Evolutionary conservation across 1,284 basidiomycete genomes (phyloP).

Genomic region (Coniferiporia weirii): DNA sequence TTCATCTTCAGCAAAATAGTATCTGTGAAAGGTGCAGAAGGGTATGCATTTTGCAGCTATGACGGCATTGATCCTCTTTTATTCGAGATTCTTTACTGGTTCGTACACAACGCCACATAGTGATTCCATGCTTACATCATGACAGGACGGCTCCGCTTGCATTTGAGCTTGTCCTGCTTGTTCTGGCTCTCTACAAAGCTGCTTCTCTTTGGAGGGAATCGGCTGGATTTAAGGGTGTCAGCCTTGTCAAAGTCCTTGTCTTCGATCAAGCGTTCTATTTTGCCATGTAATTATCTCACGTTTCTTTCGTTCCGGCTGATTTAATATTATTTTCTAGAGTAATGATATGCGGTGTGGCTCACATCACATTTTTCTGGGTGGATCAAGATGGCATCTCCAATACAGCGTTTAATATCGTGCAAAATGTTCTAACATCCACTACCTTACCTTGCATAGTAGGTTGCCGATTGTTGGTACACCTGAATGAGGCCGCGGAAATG

Average conservation of each 20-base stretch:
- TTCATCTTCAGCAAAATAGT: neutral
- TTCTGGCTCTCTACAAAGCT: constrained; percentile 2
- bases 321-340: no score
- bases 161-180: neutral
- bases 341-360: no score
- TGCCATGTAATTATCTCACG: neutral
- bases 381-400: no score
- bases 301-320: no score
- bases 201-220: neutral
- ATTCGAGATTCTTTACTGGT: neutral
- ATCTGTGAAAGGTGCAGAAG: neutral
- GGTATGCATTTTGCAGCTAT: neutral
- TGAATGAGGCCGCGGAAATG: neutral
- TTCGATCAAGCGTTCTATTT: neutral
- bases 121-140: no score
- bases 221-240: neutral
- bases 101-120: neutral
- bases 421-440: no score
- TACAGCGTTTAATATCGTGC: no score
- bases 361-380: no score
- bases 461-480: neutral
- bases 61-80: neutral
- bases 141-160: constrained; percentile 3
- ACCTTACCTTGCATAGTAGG: neutral
- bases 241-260: neutral